phyloP scores from a whole-genome alignment of 352 stramenopile species.

The Globisporangium camurandrum region DNA sequence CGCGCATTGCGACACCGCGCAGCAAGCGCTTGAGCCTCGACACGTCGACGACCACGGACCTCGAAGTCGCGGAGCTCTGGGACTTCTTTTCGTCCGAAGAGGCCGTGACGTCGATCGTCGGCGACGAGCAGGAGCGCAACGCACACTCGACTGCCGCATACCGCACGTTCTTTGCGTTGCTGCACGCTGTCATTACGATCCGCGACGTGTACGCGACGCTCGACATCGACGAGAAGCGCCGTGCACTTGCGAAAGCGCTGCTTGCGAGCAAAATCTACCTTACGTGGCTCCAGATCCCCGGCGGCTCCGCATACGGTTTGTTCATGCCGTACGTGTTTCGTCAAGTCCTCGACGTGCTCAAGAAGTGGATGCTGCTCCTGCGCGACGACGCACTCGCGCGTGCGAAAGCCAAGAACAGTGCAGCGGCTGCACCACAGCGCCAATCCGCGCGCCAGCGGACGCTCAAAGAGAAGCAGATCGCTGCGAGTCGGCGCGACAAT shows the following conservation, averaged over 20 bases:
- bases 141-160: slow-evolving; percentile 36
- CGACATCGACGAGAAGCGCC: slow-evolving; percentile 22
- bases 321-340: slow-evolving; percentile 86
- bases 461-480: slow-evolving; percentile 12
- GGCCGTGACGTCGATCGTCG: slow-evolving; percentile 25
- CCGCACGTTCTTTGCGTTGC: slow-evolving; percentile 49
- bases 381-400: slow-evolving; percentile 7
- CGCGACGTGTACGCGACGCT: slow-evolving; percentile 45
- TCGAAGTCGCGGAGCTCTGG: slow-evolving; percentile 33
- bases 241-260: slow-evolving; percentile 47
- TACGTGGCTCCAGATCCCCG: slow-evolving; percentile 70
- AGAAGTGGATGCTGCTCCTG: slow-evolving; percentile 61
- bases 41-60: slow-evolving; percentile 4
- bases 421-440: neutral
- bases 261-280: slow-evolving; percentile 73
- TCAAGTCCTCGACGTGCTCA: slow-evolving; percentile 70
- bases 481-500: slow-evolving; percentile 10
- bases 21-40: slow-evolving; percentile 6
- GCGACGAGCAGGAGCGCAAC: slow-evolving; percentile 20
- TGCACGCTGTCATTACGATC: slow-evolving; percentile 54
- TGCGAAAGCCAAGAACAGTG: slow-evolving; percentile 1
- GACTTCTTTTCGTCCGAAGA: slow-evolving; percentile 51
- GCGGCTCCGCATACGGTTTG: slow-evolving; percentile 70
- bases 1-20: neutral
- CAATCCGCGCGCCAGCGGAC: slow-evolving; percentile 7